These are phyloP conservation scores for Lachancea mirantina DNA, from an alignment of 805 yeast genomes.

Conservation along the genomic window DNA sequence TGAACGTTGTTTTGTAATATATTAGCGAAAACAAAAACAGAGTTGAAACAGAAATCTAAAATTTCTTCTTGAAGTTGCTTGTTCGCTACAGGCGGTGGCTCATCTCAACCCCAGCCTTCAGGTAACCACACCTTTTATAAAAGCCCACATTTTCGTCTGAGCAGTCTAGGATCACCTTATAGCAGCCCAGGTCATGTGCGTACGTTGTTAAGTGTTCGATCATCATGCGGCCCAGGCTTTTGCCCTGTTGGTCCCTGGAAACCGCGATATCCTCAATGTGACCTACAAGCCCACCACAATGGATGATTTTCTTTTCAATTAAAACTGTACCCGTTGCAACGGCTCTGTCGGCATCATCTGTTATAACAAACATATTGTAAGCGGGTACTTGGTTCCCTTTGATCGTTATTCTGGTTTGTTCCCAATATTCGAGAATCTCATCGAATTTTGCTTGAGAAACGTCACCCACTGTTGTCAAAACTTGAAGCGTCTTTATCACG, in stretches of 20 bases:
- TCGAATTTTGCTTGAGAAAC: slow-evolving; percentile 46
- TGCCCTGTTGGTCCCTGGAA: slow-evolving; percentile 67
- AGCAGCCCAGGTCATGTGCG: slow-evolving; percentile 61
- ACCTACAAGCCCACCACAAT: slow-evolving; percentile 77
- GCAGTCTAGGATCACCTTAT: slow-evolving; percentile 87
- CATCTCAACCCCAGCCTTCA: slow-evolving; percentile 64
- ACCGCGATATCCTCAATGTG: slow-evolving; percentile 95
- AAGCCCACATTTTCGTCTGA: slow-evolving; percentile 73
- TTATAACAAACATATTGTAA: slow-evolving; percentile 67
- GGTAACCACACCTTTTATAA: slow-evolving; percentile 82
- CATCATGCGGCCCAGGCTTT: slow-evolving; percentile 63
- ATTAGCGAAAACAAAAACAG: no score
- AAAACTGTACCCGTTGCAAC: slow-evolving; percentile 82
- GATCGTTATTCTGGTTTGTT: slow-evolving; percentile 24
- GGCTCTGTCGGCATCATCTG: slow-evolving; percentile 41
- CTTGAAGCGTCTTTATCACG: slow-evolving; percentile 55
- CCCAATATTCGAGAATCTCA: slow-evolving; percentile 54
- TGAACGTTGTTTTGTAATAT: no score
- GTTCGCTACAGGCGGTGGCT: slow-evolving; percentile 3
- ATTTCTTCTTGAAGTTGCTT: no score
- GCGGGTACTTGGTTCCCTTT: slow-evolving; percentile 32
- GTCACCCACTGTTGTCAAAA: slow-evolving; percentile 78
- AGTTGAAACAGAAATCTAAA: no score
- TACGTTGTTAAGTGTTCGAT: slow-evolving; percentile 54
- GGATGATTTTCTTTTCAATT: slow-evolving; percentile 77